A percentile compares a stretch with the other conserved stretches of the same genome.
phyloP scores from a whole-genome alignment of 2,329 filamentous ascomycete species.

The Cordyceps pruinosa region DNA sequence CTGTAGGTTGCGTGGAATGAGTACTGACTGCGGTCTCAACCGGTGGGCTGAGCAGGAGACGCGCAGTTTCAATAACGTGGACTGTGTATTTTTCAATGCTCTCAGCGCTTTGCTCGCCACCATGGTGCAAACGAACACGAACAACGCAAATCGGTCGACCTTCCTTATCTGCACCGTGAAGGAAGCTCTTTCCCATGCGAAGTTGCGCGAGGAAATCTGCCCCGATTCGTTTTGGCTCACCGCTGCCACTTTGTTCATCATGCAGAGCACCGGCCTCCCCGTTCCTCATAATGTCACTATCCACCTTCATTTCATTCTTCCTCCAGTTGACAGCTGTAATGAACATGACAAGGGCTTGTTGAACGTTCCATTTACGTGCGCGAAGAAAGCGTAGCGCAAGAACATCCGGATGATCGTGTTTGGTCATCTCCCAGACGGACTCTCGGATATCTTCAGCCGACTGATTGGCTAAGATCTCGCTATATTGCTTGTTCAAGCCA shows the following conservation, averaged over 20 bases:
- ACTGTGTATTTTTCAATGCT: slow-evolving; percentile 86
- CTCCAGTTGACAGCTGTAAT: slow-evolving; percentile 94
- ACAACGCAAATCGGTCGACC: slow-evolving; percentile 85
- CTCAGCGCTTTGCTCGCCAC: slow-evolving; percentile 74
- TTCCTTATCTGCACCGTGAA: slow-evolving; percentile 79
- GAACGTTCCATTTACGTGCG: slow-evolving; percentile 92
- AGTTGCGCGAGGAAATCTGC: slow-evolving; percentile 78
- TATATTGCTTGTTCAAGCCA: slow-evolving; percentile 79
- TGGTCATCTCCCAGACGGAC: slow-evolving; percentile 89
- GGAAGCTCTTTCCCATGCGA: slow-evolving; percentile 84
- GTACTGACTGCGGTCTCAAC: slow-evolving; percentile 82
- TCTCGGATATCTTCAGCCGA: slow-evolving; percentile 71
- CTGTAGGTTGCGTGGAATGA: not conserved
- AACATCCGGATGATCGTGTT: slow-evolving; percentile 89
- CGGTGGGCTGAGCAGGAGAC: slow-evolving; percentile 70
- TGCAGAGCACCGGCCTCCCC: slow-evolving; percentile 64
- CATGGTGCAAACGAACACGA: slow-evolving; percentile 71
- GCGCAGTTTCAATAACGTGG: slow-evolving; percentile 88
- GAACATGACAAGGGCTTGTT: slow-evolving; percentile 89
- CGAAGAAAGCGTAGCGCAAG: slow-evolving; percentile 75
- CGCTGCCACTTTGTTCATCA: slow-evolving; percentile 49
- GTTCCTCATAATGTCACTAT: slow-evolving; percentile 75
- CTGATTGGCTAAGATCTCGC: slow-evolving; percentile 69
- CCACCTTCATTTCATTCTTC: slow-evolving; percentile 73
- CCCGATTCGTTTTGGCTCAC: slow-evolving; percentile 56